Base-by-base conservation (phyloP, 345 rosid species). In the Capsella bursapastoris region DNA sequence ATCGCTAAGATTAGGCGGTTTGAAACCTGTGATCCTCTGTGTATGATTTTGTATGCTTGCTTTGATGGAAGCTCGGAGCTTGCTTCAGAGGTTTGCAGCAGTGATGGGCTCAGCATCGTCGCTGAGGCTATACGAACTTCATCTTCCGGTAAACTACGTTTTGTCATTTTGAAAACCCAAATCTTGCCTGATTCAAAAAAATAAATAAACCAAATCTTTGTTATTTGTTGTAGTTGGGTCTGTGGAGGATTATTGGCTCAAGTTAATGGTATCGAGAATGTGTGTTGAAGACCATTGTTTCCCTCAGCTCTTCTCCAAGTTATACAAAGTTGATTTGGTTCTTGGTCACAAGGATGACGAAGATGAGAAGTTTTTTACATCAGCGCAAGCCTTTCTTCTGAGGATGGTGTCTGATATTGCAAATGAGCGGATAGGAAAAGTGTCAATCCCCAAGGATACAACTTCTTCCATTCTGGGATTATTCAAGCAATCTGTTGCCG, bases 11-110 rank as follows among this genome's bases (percentile, higher is more conserved):
- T 84, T 31, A 74, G 52, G 41, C 84, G 87, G 18, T 75, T 45
- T 34, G 87, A 81, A 64, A 86, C 88, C n/a, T 78, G 64, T 71
- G 97, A 88, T 87, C 96, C 96, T 7, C 38, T 94, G 34, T 94
- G 97, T 70, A 85, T 82, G 90, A 64, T 91, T 52, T 28, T 94
- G 15, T 90, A 84, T 64, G 18, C 77, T 47, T 94, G 93, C 73
- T 83, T 78, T 69, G 87, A 87, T 81, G 93, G 91, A 72, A 74
- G 70, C 57, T 47, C 82, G 13, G 55, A 71, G 71, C 58, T 83
- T 53, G 40, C 80, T 70, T 58, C 72, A 2, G 84, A 83, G 48
- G 79, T 94, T 22, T 84, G 83, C 49, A 86, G 77, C 64, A 74
- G 80, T 25, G 41, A 66, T 29, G 95, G 91, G 22, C 76, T 88